A percentile compares a stretch with the other conserved stretches of the same genome.
phyloP scores from a whole-genome alignment of 176 grass and related monocot species.

The Elaeis guineensis region DNA sequence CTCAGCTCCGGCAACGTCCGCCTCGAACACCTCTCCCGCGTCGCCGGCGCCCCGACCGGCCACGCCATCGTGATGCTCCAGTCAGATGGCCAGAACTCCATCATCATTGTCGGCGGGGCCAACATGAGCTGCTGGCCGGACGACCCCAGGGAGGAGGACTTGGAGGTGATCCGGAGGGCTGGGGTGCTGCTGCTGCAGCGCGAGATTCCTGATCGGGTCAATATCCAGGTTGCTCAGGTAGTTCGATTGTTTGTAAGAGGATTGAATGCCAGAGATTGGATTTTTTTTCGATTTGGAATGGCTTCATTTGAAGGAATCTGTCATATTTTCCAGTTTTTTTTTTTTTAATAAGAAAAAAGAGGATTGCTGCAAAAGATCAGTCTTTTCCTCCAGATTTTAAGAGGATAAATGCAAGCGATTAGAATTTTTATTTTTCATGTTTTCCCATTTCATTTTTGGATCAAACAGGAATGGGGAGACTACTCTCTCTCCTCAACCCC shows the following conservation, averaged over 20 bases:
- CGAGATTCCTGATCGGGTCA: constrained; percentile 95
- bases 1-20: constrained; percentile 47
- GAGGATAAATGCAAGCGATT: no score
- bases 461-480: no score
- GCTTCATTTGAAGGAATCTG: no score
- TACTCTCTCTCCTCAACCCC: no score
- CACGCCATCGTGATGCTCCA: constrained; percentile 97
- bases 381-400: no score
- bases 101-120: constrained; percentile 93
- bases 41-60: constrained; percentile 44
- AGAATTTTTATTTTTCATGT: no score
- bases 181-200: constrained; percentile 73
- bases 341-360: no score
- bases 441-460: no score
- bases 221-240: constrained; percentile 81
- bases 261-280: background rate
- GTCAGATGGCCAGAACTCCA: constrained; percentile 83
- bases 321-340: no score
- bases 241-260: background rate
- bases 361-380: no score
- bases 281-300: background rate
- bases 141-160: constrained; percentile 38
- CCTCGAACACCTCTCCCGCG: constrained; percentile 51
- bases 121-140: constrained; percentile 88
- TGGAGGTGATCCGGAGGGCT: constrained; percentile 55